A percentile compares a stretch with the other conserved stretches of the same genome.
Evolutionary conservation across 192 early-diverging fungal species (phyloP).

Genomic region (Backusella parvicylindrica): DNA sequence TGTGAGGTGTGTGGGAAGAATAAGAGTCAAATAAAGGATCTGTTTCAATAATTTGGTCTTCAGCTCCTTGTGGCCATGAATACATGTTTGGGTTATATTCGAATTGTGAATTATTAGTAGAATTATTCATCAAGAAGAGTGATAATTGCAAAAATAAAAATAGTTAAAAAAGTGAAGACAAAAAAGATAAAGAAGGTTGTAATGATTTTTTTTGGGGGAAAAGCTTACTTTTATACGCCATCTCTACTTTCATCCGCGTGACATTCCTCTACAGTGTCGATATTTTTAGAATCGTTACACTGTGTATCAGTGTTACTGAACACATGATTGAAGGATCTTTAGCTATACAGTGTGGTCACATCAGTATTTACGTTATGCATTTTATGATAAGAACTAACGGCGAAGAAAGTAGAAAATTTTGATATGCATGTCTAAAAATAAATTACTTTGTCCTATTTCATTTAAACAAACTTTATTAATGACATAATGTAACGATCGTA

Average conservation of each 20-base stretch:
- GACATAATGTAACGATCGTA: neutral
- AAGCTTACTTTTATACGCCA: neutral
- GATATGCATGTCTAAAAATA: neutral
- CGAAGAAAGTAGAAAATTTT: neutral
- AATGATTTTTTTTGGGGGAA: neutral
- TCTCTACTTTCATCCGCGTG: neutral
- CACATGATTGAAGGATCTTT: neutral
- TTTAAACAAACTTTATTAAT: neutral
- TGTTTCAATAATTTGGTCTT: neutral
- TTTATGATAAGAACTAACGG: neutral
- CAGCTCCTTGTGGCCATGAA: neutral
- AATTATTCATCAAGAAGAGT: neutral
- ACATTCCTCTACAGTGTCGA: neutral
- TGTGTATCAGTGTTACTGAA: neutral
- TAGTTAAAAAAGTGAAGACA: neutral
- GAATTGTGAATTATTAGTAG: neutral
- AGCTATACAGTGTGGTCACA: neutral
- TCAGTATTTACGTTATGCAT: neutral
- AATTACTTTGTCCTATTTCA: neutral
- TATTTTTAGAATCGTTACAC: conserved; percentile 16
- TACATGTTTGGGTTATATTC: conserved; percentile 2
- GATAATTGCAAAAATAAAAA: neutral
- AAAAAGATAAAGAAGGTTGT: neutral
- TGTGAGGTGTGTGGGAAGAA: neutral
- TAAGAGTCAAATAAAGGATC: neutral